Evolutionary conservation across 78 protist species (phyloP), one percentile per base, ranked within the genome.

Genomic region (Mastigamoeba balamuthi): DNA sequence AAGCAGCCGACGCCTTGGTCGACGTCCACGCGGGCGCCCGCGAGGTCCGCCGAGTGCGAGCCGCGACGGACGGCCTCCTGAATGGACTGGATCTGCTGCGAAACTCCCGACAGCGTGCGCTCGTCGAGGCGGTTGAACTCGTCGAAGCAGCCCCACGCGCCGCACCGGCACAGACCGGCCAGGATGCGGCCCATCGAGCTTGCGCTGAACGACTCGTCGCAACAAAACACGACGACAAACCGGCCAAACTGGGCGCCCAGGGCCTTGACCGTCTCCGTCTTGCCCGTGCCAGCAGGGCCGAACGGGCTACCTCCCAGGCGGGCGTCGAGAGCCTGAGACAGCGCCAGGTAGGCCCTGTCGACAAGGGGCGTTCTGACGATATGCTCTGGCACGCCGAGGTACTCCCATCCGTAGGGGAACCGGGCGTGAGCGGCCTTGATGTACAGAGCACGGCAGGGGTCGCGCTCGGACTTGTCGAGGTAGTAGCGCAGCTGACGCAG

Each of bases 101-200:
- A 96, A 9, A 97, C 99, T 25, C 99, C 99, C 4, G 99, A 94
- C 42, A 98, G 94, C 37, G 94, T 96, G 42, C 95, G 86, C 81
- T 95, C 99, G 66, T 97, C 99, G 28, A 96, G 94, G 23, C 99
- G 92, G 72, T 98, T 98, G 89, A 98, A 98, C 82, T 98, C 99
- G 77, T 98, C 99, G 76, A 98, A 98, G 89, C 99, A 96, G 74
- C 99, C 99, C 98, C 98, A 95, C 9, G 99, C 98, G 36, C 99
- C 99, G 29, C 86, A 85, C 74, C 83, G 92, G 74, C 97, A 94
- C 38, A 96, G 92, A 23, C 99, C 99, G n/a, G 90, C 90, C 53
- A 96, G 90, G 69, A 98, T 98, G 52, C 99, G 78, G 44, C 92
- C 85, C 98, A 98, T 94, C 27, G 99, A 93, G 58, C 84, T 88